phyloP scores from a whole-genome alignment of 345 rosid species.

The Citrus maxima region DNA sequence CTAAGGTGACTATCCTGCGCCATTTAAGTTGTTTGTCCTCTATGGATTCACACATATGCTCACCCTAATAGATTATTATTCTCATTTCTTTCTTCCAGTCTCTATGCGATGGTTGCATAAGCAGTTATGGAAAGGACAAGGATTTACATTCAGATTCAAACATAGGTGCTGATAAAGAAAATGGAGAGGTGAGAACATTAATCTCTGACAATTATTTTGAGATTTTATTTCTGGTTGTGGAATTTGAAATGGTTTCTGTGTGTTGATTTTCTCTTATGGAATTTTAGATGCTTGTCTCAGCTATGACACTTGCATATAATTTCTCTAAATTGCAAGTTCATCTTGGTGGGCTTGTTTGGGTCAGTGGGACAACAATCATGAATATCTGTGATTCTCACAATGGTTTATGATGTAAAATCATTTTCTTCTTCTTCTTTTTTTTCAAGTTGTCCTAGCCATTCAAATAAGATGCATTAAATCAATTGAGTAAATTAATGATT shows the following conservation, averaged over 20 bases:
- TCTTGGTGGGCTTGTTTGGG: neutral
- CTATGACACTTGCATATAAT: neutral
- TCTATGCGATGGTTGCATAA: slow-evolving; percentile 14
- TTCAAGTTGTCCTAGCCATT: too few species aligned
- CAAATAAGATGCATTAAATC: neutral
- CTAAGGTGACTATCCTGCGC: neutral
- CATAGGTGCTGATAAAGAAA: slow-evolving; percentile 13
- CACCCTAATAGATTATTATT: neutral
- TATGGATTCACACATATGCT: neutral
- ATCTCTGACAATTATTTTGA: neutral
- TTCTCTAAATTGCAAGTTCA: neutral
- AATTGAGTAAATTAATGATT: neutral
- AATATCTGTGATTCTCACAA: neutral
- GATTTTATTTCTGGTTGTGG: slow-evolving; percentile 5
- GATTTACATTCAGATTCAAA: slow-evolving; percentile 16
- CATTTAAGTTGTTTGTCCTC: neutral
- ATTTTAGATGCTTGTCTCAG: neutral
- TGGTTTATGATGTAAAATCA: neutral
- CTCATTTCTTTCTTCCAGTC: slow-evolving; percentile 16
- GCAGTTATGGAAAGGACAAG: neutral
- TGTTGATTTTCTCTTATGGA: neutral
- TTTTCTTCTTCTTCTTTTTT: neutral
- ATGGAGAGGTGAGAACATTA: slow-evolving; percentile 16
- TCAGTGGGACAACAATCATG: too few species aligned
- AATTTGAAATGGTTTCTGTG: neutral